Conservation (phyloP, 805 yeast genomes). For the Ogataea philodendri region DNA sequence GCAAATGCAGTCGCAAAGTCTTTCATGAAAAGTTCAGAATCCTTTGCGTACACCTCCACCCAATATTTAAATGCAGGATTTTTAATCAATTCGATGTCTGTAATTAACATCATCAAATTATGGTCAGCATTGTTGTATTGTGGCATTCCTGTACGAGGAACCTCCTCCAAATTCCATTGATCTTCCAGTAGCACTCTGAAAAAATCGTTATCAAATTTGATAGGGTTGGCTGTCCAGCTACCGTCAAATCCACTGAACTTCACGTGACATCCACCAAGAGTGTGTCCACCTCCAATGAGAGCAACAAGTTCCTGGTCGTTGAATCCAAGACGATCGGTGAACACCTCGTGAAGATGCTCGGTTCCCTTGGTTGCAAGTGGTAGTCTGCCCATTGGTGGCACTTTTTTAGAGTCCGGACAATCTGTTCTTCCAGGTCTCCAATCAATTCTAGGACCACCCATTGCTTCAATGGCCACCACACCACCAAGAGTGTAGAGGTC, state of each 20-base stretch:
- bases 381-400: slow-evolving; percentile 66
- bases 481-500: slow-evolving; percentile 82
- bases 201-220: slow-evolving; percentile 42
- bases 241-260: slow-evolving; percentile 49
- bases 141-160: slow-evolving; percentile 41
- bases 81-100: slow-evolving; percentile 64
- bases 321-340: slow-evolving; percentile 59
- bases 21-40: slow-evolving; percentile 56
- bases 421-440: slow-evolving; percentile 87
- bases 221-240: slow-evolving; percentile 44
- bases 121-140: slow-evolving; percentile 40
- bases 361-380: slow-evolving; percentile 72
- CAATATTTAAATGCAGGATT: slow-evolving; percentile 58
- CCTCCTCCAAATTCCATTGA: slow-evolving; percentile 37
- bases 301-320: slow-evolving; percentile 72
- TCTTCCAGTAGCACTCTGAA: slow-evolving; percentile 49
- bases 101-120: slow-evolving; percentile 77
- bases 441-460: slow-evolving; percentile 72
- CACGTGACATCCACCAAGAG: slow-evolving; percentile 73
- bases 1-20: slow-evolving; percentile 68
- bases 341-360: slow-evolving; percentile 61
- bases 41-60: slow-evolving; percentile 67
- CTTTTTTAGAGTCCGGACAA: slow-evolving; percentile 43
- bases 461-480: slow-evolving; percentile 71
- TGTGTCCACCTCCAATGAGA: slow-evolving; percentile 73